phyloP scores from a whole-genome alignment of 805 yeast genomes.

The Wickerhamomyces canadensis region DNA sequence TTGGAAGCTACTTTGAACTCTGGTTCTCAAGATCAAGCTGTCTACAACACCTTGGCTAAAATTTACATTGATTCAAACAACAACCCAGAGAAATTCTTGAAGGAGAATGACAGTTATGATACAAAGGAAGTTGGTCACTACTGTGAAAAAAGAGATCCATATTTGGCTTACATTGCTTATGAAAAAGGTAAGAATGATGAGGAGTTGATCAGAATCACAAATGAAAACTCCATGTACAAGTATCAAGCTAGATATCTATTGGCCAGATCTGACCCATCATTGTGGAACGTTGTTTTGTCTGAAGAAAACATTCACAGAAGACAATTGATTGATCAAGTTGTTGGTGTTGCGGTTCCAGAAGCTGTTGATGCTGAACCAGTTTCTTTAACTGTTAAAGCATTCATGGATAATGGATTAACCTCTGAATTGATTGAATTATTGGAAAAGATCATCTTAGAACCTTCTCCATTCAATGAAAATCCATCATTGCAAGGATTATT shows the following conservation, averaged over 20 bases:
- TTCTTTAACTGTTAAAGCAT: conserved; percentile 88
- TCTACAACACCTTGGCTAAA: conserved; percentile 92
- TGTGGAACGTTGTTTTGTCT: conserved; percentile 77
- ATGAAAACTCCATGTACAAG: conserved; percentile 96
- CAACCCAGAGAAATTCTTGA: conserved; percentile 93
- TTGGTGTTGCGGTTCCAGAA: conserved; percentile 95
- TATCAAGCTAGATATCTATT: conserved; percentile 97
- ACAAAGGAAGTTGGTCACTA: conserved; percentile 95
- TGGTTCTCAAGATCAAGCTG: conserved; percentile 86
- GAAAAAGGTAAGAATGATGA: conserved; percentile 91
- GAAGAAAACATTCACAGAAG: conserved; percentile 83
- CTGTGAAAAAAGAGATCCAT: conserved; percentile 99
- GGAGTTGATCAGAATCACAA: conserved; percentile 86
- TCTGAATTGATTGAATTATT: conserved; percentile 88
- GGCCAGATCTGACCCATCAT: conserved; percentile 73
- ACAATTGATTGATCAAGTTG: conserved; percentile 88
- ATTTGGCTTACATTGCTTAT: conserved; percentile 94
- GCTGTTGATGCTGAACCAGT: conserved; percentile 89
- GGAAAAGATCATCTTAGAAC: conserved; percentile 94
- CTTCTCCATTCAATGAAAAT: conserved; percentile 94
- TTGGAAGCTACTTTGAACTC: conserved; percentile 81
- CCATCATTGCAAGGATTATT: conserved; percentile 91
- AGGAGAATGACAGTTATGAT: conserved; percentile 85
- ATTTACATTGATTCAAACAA: conserved; percentile 97
- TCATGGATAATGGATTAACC: conserved; percentile 93